Evolutionary conservation across 805 yeast genomes (phyloP).

Genomic region (Pichia heedii): DNA sequence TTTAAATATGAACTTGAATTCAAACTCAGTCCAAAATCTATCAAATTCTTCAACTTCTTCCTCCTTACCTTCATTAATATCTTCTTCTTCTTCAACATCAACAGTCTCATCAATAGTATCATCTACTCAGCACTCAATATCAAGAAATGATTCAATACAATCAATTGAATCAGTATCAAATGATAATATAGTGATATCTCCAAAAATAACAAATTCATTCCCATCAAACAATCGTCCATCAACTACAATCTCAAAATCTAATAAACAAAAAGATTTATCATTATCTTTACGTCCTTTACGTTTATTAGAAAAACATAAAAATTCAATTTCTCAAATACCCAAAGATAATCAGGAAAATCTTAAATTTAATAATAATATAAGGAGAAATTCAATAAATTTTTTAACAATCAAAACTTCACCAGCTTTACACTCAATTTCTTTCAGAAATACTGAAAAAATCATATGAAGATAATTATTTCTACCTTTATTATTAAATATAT

Average conservation of each 20-base stretch:
- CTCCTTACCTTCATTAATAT: constrained; percentile 11
- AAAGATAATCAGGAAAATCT: background rate
- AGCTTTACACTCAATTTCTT: background rate
- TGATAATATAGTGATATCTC: background rate
- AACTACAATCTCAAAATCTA: background rate
- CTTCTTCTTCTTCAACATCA: constrained; percentile 9
- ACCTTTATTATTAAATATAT: no score
- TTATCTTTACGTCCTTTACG: constrained; percentile 11
- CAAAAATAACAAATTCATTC: background rate
- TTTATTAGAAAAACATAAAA: constrained; percentile 5
- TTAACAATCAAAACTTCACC: constrained; percentile 4
- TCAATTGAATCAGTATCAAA: constrained; percentile 2
- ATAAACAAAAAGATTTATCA: background rate
- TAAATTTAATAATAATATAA: background rate
- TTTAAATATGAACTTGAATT: background rate
- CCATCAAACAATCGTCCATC: background rate
- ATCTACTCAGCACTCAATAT: constrained; percentile 5
- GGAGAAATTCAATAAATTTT: background rate
- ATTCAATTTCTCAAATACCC: background rate
- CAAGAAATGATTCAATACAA: constrained; percentile 7
- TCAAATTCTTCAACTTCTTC: constrained; percentile 3
- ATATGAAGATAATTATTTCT: background rate
- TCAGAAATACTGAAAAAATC: constrained; percentile 2
- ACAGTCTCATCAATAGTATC: constrained; percentile 20
- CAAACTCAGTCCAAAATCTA: background rate